phyloP scores from a whole-genome alignment of 169 alveolate species.

The Plasmodium sp. region DNA sequence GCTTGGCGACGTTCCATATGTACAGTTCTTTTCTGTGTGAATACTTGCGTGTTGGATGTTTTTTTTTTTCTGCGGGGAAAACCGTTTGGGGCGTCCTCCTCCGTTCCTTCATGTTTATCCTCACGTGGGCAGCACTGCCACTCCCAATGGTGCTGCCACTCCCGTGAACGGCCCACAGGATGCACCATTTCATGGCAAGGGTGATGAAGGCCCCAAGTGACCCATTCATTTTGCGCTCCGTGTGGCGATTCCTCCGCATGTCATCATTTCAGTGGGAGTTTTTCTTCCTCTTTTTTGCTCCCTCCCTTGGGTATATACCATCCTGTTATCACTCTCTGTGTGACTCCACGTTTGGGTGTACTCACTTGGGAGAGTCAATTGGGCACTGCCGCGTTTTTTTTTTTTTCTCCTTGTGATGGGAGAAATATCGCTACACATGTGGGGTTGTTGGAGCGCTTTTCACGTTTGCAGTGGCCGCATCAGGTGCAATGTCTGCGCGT shows the following conservation, averaged over 20 bases:
- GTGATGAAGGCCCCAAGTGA: neutral
- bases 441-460: neutral
- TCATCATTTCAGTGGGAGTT: neutral
- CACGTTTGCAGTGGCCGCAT: neutral
- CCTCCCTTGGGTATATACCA: neutral
- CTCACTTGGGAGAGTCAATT: neutral
- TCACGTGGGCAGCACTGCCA: neutral
- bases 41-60: neutral
- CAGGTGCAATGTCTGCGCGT: neutral
- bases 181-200: neutral
- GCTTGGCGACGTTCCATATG: neutral
- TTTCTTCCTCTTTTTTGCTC: neutral
- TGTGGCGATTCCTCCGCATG: neutral
- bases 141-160: neutral
- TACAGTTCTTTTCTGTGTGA: neutral
- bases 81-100: neutral
- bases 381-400: neutral
- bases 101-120: neutral
- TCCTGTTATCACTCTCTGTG: neutral
- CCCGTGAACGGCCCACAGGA: neutral
- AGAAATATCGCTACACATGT: neutral
- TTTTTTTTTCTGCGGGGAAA: neutral
- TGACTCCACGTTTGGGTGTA: neutral
- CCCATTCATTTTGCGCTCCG: neutral
- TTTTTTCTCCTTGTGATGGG: neutral